Conservation (phyloP, 768 basidiomycete genomes). For the Lactarius sp. region DNA sequence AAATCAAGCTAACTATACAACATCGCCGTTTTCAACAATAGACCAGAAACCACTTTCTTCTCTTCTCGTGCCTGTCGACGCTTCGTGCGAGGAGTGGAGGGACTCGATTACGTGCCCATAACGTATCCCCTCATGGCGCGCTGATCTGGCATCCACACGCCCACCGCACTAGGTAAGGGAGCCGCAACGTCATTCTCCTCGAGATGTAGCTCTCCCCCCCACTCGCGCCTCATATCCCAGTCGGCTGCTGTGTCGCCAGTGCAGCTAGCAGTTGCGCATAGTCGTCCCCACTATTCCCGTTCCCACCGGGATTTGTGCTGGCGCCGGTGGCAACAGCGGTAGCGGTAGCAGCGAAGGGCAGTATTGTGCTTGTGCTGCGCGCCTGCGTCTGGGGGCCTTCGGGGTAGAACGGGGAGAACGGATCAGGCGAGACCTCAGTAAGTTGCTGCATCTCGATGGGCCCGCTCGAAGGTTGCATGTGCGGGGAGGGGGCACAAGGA, state of each 20-base stretch:
- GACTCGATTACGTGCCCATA: slow-evolving; percentile 1
- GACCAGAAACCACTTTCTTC: too few relatives aligned
- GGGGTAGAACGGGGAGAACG: slow-evolving; percentile 78
- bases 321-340: too few relatives aligned
- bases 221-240: slow-evolving; percentile 49
- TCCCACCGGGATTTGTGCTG: slow-evolving; percentile 16
- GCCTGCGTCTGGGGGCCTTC: slow-evolving; percentile 37
- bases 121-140: slow-evolving; percentile 13
- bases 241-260: slow-evolving; percentile 44
- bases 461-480: slow-evolving; percentile 33
- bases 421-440: slow-evolving; percentile 58
- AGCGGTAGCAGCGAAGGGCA: background rate
- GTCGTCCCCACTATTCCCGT: slow-evolving; percentile 33
- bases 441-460: slow-evolving; percentile 34
- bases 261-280: slow-evolving; percentile 55
- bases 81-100: too few relatives aligned
- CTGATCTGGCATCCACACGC: slow-evolving; percentile 20
- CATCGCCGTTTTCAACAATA: too few relatives aligned
- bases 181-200: slow-evolving; percentile 51
- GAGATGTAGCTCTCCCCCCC: slow-evolving; percentile 61
- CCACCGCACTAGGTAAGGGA: slow-evolving; percentile 7
- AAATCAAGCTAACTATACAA: too few relatives aligned
- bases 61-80: too few relatives aligned
- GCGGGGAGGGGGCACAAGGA: slow-evolving; percentile 34
- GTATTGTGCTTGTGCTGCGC: slow-evolving; percentile 23